Base-by-base conservation (phyloP, 2,329 filamentous ascomycete genomes). In the Claviceps capensis region DNA sequence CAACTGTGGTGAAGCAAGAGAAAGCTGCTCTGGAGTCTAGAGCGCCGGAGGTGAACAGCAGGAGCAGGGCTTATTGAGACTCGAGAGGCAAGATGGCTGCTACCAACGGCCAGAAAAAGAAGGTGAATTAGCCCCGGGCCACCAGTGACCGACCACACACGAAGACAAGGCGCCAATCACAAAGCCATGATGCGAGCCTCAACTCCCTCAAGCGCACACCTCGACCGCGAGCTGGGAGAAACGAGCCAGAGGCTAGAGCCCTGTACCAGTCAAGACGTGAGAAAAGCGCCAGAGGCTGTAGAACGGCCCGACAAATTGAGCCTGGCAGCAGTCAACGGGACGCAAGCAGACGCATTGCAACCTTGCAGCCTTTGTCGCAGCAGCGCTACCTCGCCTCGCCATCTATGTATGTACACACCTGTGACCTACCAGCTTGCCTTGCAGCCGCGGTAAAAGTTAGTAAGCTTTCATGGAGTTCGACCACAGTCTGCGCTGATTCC, bases 61-160 rank as follows among this genome's bases (percentile, higher is more conserved):
- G 19, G 47, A 47, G 19, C 49, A 54, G 43, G 47, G 47, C 53
- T 52, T 37, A 38, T 30, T 30, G 7, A 26, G 7, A 26, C 5
- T 47, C 49, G 46, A 47, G 34, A 22, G 16, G 14, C 26, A 22
- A 41, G 26, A 44, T 44, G 47, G 52, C 37, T 40, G 47, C 41
- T 34, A 47, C 53, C 8, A 47, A 51, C 41, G 46, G 46, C 53
- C 53, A 53, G 49, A 49, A 55, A 47, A 49, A 55, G 53, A 55
- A 55, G 53, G 53, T 55, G 52, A 53, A 47, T 43, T 37, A 47
- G 47, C 48, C 52, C 51, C 16, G 47, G 51, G 38, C 48, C 45
- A 51, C 49, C 23, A 23, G 23, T 23, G 23, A 23, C 23, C 23
- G 23, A 23, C 23, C 48, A 49, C 53, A 51, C 48, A 49, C 53